These are phyloP conservation scores for Hippophae gyantsensis DNA, from an alignment of 306 rosid species.

Conservation along the genomic window DNA sequence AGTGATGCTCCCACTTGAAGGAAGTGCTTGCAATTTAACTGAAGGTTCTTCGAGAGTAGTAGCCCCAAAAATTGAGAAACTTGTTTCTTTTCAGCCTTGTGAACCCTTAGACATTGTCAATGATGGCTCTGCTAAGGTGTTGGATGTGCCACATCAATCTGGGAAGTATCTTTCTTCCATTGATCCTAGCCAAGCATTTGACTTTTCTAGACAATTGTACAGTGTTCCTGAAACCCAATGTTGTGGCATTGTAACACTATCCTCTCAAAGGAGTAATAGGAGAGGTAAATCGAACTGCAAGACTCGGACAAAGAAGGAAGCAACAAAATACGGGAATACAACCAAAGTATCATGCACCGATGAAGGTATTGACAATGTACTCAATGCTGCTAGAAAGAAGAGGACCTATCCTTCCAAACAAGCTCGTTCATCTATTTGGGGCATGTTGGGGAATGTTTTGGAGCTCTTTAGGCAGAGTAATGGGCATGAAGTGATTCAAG, in stretches of 20 bases:
- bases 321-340: slow-evolving; percentile 49
- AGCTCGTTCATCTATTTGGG: slow-evolving; percentile 82
- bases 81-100: slow-evolving; percentile 6
- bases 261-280: slow-evolving; percentile 45
- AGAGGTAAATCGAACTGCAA: slow-evolving; percentile 46
- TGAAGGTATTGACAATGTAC: slow-evolving; percentile 23
- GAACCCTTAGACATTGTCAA: slow-evolving; percentile 30
- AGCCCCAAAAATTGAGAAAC: slow-evolving; percentile 11
- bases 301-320: slow-evolving; percentile 39
- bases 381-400: slow-evolving; percentile 57
- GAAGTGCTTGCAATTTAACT: no score
- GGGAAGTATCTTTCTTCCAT: slow-evolving; percentile 24
- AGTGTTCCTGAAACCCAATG: slow-evolving; percentile 28
- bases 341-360: slow-evolving; percentile 25
- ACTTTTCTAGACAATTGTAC: slow-evolving; percentile 26
- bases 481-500: slow-evolving; percentile 33
- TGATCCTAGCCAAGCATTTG: slow-evolving; percentile 24
- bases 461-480: slow-evolving; percentile 44
- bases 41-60: no score
- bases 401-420: slow-evolving; percentile 66
- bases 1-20: no score
- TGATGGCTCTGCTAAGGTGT: slow-evolving; percentile 26
- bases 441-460: slow-evolving; percentile 48
- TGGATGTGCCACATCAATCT: slow-evolving; percentile 27
- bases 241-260: slow-evolving; percentile 25